Conservation (phyloP, 208 protist genomes). For the Acanthamoeba sp. region DNA sequence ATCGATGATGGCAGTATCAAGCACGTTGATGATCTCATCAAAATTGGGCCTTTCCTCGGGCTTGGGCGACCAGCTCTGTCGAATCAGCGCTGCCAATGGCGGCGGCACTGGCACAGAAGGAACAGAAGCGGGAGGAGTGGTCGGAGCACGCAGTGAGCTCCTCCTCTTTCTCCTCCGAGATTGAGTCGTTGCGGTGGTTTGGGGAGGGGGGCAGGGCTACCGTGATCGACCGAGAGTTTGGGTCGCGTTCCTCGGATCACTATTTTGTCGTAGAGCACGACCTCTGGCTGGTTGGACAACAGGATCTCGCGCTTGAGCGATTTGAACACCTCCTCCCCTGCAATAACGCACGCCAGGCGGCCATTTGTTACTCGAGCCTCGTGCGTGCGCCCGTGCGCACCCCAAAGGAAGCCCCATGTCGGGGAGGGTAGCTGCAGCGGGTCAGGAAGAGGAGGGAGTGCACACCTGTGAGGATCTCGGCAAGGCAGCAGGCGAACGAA, state of each 20-base stretch:
- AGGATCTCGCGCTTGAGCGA: conserved; percentile 20
- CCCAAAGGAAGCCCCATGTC: too few relatives aligned
- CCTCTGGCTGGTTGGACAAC: conserved; percentile 8
- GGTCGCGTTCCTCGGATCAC: not conserved
- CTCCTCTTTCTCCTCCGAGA: not conserved
- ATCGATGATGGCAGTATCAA: conserved; percentile 28
- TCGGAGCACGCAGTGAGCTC: not conserved
- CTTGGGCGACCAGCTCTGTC: conserved; percentile 1
- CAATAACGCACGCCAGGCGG: too few relatives aligned
- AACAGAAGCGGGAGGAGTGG: not conserved
- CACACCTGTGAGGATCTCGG: conserved; percentile 16
- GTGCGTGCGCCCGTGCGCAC: too few relatives aligned
- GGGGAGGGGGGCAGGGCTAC: not conserved
- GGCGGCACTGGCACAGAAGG: not conserved
- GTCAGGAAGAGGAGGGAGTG: too few relatives aligned
- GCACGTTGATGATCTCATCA: conserved; percentile 26
- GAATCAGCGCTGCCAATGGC: not conserved
- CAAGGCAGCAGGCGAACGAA: conserved; percentile 41
- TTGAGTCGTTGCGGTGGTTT: not conserved
- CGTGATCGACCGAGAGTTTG: not conserved
- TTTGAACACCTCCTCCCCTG: conserved; percentile 50
- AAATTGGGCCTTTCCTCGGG: conserved; percentile 43
- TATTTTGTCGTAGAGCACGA: conserved; percentile 8
- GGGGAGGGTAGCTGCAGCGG: too few relatives aligned
- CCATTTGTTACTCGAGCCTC: too few relatives aligned